Base-by-base conservation (phyloP, 768 basidiomycete genomes). In the Tricholoma hemisulphureum region DNA sequence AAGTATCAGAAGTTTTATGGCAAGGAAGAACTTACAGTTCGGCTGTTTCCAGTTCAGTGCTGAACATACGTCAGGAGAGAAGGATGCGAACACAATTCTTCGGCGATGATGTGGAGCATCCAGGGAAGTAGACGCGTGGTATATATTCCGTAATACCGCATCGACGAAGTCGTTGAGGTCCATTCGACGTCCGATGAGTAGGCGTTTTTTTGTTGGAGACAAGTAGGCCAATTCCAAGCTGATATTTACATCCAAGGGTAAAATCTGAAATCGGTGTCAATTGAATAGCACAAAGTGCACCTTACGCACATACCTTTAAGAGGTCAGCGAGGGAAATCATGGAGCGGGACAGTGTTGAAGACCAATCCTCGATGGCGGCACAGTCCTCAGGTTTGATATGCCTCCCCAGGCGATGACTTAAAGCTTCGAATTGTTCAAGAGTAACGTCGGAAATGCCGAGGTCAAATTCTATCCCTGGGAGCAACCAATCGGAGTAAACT, bases 21-120 rank as follows among this genome's bases (percentile, higher is more conserved):
- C n/a, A 39, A 20, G 23, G 20, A 59, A 54, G 23, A 39, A 23
- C 86, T 73, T 75, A 93, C 96, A 98, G 71, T 98, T 98, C 11
- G 96, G 96, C 73, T 99, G 96, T 73, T 99, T 99, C 97, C 96
- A 98, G 67, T 99, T 98, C 55, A 98, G 73, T 14, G 91, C 88
- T 7, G 91, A 85, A 71, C 94, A 96, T 0, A 94, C 84, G 68
- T 91, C 87, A 8, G 95, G 92, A 49, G 89, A 89, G 71, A 91
- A 98, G 6, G 94, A 96, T 35, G 88, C 88, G 69, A 99, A 94
- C n/a, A 93, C 84, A 59, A 98, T 85, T 63, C 88, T 88, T 51
- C 95, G 80, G 55, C 89, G 85, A 50, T 77, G 76, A 57, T 77
- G 73, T 28, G 77, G 76, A 37, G 78, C 79, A 26, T 83, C 83